Percentiles rank a stretch among this genome's conserved stretches.
Conservation (phyloP, 1,139 yeast species). For the Blastobotrys indianensis region DNA sequence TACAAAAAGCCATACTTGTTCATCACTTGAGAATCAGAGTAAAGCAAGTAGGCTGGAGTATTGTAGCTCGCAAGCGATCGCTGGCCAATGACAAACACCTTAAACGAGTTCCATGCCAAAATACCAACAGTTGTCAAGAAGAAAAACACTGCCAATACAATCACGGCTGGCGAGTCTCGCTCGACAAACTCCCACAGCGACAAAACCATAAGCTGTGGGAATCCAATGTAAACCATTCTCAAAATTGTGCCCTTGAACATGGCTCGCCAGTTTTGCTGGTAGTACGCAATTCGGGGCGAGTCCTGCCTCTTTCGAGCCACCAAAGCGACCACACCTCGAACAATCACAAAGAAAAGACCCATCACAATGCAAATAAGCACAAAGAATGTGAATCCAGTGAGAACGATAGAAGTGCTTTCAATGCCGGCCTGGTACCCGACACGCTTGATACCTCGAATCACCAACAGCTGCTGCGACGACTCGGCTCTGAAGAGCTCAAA, state of each 20-base stretch:
- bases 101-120: conserved; percentile 63
- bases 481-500: conserved; percentile 15
- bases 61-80: conserved; percentile 65
- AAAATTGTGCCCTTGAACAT: conserved; percentile 84
- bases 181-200: conserved; percentile 87
- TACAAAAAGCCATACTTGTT: conserved; percentile 89
- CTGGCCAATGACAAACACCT: conserved; percentile 65
- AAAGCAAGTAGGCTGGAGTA: conserved; percentile 85
- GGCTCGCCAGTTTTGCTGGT: conserved; percentile 68
- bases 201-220: conserved; percentile 71
- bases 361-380: conserved; percentile 51
- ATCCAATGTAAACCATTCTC: conserved; percentile 51
- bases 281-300: conserved; percentile 41
- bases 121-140: conserved; percentile 52
- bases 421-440: conserved; percentile 81
- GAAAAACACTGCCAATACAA: conserved; percentile 73
- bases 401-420: conserved; percentile 75
- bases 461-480: conserved; percentile 33
- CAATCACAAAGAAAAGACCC: conserved; percentile 22
- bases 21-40: conserved; percentile 71
- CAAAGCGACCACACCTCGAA: conserved; percentile 21
- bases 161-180: conserved; percentile 78
- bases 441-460: conserved; percentile 86
- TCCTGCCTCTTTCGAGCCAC: conserved; percentile 12
- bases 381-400: conserved; percentile 82